Conservation (phyloP, 2,329 filamentous ascomycete genomes). For the Aspergillus sp. region DNA sequence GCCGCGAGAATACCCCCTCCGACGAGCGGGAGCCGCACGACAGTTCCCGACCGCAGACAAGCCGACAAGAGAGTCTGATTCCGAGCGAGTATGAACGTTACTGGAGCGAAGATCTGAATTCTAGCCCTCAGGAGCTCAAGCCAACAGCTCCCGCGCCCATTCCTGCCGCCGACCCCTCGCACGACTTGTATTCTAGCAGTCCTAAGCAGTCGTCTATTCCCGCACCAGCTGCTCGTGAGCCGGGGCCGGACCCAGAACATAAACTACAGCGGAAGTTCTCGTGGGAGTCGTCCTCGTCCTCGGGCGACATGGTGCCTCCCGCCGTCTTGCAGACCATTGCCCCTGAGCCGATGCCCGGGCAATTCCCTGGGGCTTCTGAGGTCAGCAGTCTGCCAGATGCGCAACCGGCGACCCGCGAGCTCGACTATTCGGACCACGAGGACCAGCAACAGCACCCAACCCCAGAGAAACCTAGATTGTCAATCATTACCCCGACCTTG, state of each 20-base stretch:
- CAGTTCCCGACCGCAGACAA: constrained; percentile 17
- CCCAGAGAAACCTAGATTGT: constrained; percentile 30
- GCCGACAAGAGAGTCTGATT: constrained; percentile 30
- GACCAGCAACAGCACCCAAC: constrained; percentile 5
- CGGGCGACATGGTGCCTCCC: constrained; percentile 17
- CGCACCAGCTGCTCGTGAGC: neutral
- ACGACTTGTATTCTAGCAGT: constrained; percentile 16
- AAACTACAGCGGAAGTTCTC: constrained; percentile 43
- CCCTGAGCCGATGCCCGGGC: constrained; percentile 16
- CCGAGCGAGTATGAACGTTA: constrained; percentile 40
- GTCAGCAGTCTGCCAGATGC: neutral
- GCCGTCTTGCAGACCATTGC: constrained; percentile 14
- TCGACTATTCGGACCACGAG: constrained; percentile 5
- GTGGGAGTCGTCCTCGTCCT: constrained; percentile 39
- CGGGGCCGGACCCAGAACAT: constrained; percentile 13
- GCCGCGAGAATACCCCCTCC: constrained; percentile 36
- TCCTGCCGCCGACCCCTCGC: constrained; percentile 8
- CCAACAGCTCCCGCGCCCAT: constrained; percentile 8
- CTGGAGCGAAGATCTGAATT: constrained; percentile 29
- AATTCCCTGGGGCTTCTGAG: constrained; percentile 18
- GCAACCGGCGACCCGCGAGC: neutral
- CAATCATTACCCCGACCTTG: constrained; percentile 28
- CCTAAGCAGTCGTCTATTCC: constrained; percentile 1
- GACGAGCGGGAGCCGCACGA: constrained; percentile 25
- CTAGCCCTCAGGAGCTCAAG: constrained; percentile 20